Base-by-base conservation (phyloP, 257 asterid genomes). In the Penstemon davidsonii region DNA sequence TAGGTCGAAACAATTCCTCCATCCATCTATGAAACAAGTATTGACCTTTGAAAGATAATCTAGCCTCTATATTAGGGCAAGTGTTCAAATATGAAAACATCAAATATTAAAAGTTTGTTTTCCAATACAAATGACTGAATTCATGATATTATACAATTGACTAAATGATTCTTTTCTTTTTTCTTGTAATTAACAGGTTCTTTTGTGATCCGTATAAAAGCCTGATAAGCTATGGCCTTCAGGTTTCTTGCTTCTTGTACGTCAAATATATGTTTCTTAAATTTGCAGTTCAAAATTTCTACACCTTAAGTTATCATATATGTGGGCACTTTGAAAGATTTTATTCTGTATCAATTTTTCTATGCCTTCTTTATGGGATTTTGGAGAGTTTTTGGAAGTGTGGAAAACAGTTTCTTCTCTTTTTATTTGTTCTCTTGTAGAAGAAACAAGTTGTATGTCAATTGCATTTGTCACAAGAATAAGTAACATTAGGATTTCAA, bases 201-300 rank as follows among this genome's bases (percentile, higher is more conserved):
- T 9, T 87, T 87, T 55, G 89, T 87, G 67, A 57, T 87, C 33
- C 87, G 91, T 43, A 78, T 87, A 56, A 87, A 87, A 79, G 91
- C 89, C 68, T 87, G 85, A 85, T 12, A 59, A 62, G 55, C 74
- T 42, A 25, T 18, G 36, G 57, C 19, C 52, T 71, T 50, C 57
- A 19, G 66, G 74, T 62, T 54, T 43, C 73, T 7, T 33, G 55
- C 69, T 13, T 42, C 38, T 49, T 64, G 49, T 51, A 47, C 55
- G 52, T 54, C 41, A 13, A 38, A 40, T 49, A 36, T 54, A 43
- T 40, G 39, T 56, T 33, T 12, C 54, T 50, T 18, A 41, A 44
- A 8, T 7, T 33, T 44, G 63, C 55, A 38, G 65, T 18, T 54
- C 58, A 44, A 8, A 65, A 33, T 37, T 51, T 57, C 65, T 44